Base-by-base conservation (phyloP, 257 asterid species). In the Apocynum venetum region DNA sequence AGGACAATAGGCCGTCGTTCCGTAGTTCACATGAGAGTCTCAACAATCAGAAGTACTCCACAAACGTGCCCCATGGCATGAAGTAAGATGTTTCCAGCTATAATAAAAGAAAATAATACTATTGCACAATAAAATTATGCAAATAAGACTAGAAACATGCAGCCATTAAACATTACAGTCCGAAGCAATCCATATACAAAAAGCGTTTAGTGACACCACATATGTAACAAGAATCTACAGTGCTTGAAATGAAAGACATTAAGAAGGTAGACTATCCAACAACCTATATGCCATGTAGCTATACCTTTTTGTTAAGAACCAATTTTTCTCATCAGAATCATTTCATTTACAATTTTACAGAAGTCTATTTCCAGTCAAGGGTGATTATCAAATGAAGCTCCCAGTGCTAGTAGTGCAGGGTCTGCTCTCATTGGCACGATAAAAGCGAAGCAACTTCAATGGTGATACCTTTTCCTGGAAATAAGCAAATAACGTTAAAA, bases 391-490 rank as follows among this genome's bases (percentile, higher is more conserved):
- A 71, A 68, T 17, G 35, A 55, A 49, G 59, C 78, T 53, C 75
- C 74, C 76, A 60, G 79, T 81, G 76, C 73, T 40, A 72, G 78
- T 20, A 74, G 57, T 19, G 41, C 52, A 51, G 73, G 35, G 63
- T 73, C 85, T 73, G 71, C 78, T 78, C 82, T 48, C 84, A 78
- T 61, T 70, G 20, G 94, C 96, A 13, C 87, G 93, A 78, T 94
- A 94, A 79, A 94, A 94, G 84, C 81, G 90, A 57, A 92, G 87
- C 81, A 90, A 73, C 81, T 89, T 92, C 84, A 90, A 87, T 40
- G 86, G 76, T 59, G 86, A 79, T 35, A 87, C 88, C 63, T 71
- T 72, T 81, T 92, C 98, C 98, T 93, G 84, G 76, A 31, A 82
- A 76, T 43, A 59, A 76, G 40, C 76, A 81, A 79, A 75, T n/a